Conservation (phyloP, 2,329 filamentous ascomycete genomes). For the Aspergillus phoenicis region DNA sequence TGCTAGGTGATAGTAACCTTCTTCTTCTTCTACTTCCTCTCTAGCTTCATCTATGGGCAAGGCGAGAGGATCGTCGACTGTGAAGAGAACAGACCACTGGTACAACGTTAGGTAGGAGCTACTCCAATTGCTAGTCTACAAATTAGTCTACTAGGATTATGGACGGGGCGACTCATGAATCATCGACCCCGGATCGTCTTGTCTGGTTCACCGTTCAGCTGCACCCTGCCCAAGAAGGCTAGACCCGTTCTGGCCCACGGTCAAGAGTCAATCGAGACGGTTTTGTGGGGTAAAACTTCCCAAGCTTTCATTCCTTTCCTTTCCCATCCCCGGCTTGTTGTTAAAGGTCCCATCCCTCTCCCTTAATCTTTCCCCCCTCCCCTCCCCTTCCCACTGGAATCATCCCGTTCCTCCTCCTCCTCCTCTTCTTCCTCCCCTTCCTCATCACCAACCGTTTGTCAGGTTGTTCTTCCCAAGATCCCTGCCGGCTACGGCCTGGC, state of each 20-base stretch:
- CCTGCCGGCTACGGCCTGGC: slow-evolving; percentile 1
- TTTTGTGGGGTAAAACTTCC: slow-evolving; percentile 21
- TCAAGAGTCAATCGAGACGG: slow-evolving; percentile 17
- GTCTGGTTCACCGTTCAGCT: background rate
- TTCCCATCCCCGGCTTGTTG: background rate
- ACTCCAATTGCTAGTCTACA: too few species aligned
- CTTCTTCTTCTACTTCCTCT: too few species aligned
- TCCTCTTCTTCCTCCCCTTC: background rate
- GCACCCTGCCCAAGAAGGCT: slow-evolving; percentile 8
- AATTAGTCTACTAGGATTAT: too few species aligned
- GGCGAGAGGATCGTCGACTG: too few species aligned
- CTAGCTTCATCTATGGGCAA: too few species aligned
- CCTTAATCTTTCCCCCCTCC: background rate
- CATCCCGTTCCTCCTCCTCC: slow-evolving; percentile 1
- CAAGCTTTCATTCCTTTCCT: background rate
- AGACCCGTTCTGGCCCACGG: slow-evolving; percentile 26
- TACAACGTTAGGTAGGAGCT: too few species aligned
- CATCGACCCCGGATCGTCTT: slow-evolving; percentile 1
- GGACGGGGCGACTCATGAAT: background rate
- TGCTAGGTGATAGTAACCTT: too few species aligned
- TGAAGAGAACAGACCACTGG: too few species aligned
- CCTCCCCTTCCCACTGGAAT: slow-evolving; percentile 3
- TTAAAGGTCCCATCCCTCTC: background rate
- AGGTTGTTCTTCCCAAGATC: slow-evolving; percentile 2
- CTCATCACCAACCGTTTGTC: too few species aligned